Conservation (phyloP, 176 grass and related monocot species). For the Phoenix dactylifera region DNA sequence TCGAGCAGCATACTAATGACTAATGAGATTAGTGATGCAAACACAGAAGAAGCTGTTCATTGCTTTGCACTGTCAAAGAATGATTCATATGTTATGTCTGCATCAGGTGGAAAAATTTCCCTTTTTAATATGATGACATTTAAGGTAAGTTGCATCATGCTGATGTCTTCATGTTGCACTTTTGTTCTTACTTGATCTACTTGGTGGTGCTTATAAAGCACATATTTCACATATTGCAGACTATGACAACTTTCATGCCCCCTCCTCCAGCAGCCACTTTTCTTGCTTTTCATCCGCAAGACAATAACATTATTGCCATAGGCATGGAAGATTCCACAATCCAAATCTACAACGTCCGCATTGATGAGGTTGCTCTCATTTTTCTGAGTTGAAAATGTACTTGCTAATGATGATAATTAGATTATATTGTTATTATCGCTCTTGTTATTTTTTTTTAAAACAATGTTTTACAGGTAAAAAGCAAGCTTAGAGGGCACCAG, state of each 20-base stretch:
- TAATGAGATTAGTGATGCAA: too few species aligned
- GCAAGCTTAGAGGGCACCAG: not conserved
- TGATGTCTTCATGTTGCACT: too few species aligned
- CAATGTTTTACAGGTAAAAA: conserved; percentile 2
- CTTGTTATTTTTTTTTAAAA: not conserved
- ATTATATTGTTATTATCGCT: not conserved
- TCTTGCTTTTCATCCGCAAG: conserved; percentile 9
- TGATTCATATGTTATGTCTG: too few species aligned
- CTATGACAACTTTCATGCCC: conserved; percentile 7
- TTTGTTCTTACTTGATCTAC: too few species aligned
- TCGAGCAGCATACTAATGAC: too few species aligned
- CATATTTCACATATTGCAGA: not conserved
- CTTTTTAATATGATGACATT: too few species aligned
- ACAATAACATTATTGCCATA: conserved; percentile 10
- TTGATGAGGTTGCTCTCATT: conserved; percentile 8
- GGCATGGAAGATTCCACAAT: conserved; percentile 11
- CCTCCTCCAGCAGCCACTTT: conserved; percentile 10
- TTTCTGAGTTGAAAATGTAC: not conserved
- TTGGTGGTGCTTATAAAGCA: too few species aligned
- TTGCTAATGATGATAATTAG: not conserved
- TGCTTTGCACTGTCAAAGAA: too few species aligned
- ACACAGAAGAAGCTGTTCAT: too few species aligned
- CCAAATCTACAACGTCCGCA: conserved; percentile 12
- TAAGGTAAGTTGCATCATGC: too few species aligned
- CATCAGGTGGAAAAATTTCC: too few species aligned